Conservation (phyloP, 306 rosid species). For the Castanospermum australe region DNA sequence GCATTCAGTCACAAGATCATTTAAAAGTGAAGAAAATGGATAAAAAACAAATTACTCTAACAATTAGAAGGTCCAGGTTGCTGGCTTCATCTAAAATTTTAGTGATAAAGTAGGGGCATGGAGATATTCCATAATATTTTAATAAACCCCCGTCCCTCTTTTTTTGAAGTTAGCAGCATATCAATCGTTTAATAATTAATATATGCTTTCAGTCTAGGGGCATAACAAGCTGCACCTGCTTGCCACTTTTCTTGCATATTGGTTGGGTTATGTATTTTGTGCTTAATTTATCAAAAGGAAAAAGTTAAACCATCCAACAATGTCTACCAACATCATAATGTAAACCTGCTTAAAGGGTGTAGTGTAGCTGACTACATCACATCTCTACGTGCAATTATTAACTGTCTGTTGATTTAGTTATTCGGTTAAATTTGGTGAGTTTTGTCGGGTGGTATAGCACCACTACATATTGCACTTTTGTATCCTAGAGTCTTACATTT, state of each 20-base stretch:
- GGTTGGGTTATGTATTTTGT: not conserved
- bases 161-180: not conserved
- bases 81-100: not conserved
- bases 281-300: not conserved
- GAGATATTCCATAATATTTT: not conserved
- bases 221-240: not conserved
- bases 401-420: no score
- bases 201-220: not conserved
- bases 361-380: no score
- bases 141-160: no score
- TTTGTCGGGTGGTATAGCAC: not conserved
- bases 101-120: not conserved
- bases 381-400: not conserved
- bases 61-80: not conserved
- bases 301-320: no score
- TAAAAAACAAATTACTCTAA: no score
- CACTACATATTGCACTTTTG: not conserved
- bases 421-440: no score
- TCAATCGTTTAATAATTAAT: not conserved
- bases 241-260: not conserved
- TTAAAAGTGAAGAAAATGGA: no score
- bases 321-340: not conserved
- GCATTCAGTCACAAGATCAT: no score
- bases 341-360: not conserved
- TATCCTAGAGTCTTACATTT: not conserved